These are phyloP conservation scores for Aspergillus hortae DNA, from an alignment of 2,329 filamentous ascomycete species.

Conservation along the genomic window DNA sequence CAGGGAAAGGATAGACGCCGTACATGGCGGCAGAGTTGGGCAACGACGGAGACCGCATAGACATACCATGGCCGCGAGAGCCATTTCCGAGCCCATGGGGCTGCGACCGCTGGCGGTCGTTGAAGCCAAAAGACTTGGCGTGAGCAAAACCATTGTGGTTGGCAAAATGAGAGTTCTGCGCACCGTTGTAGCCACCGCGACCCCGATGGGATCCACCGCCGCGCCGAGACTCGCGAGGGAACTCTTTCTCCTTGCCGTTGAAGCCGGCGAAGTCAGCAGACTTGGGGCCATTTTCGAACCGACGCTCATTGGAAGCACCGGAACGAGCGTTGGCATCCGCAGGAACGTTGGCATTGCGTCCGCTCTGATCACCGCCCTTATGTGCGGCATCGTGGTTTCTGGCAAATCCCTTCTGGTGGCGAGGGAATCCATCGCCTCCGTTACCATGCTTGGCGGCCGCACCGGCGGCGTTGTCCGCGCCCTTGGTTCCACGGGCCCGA, in stretches of 20 bases:
- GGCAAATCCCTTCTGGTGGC: conserved; percentile 32
- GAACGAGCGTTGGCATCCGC: conserved; percentile 32
- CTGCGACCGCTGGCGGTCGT: conserved; percentile 43
- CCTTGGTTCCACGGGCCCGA: conserved; percentile 29
- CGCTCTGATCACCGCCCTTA: conserved; percentile 24
- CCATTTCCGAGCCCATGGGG: conserved; percentile 33
- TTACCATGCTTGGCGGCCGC: conserved; percentile 26
- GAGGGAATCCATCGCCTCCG: conserved; percentile 26
- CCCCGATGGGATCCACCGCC: conserved; percentile 40
- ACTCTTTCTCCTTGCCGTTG: conserved; percentile 32
- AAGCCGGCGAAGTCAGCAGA: conserved; percentile 34
- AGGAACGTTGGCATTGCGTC: conserved; percentile 26
- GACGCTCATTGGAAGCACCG: conserved; percentile 30
- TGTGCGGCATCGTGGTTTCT: conserved; percentile 29
- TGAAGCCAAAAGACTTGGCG: conserved; percentile 39
- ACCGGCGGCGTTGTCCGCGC: conserved; percentile 26
- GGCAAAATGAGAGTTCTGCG: conserved; percentile 37
- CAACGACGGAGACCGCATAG: conserved; percentile 60
- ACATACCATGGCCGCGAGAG: conserved; percentile 48
- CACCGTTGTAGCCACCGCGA: conserved; percentile 33
- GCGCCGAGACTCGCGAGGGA: conserved; percentile 36
- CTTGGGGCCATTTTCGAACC: conserved; percentile 36
- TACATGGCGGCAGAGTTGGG: conserved; percentile 52
- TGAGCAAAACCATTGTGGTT: conserved; percentile 41
- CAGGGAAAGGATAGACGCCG: conserved; percentile 39